A percentile compares a stretch with the other conserved stretches of the same genome.
These are phyloP conservation scores for Citrus glauca DNA, from an alignment of 345 rosid genomes.

Conservation along the genomic window DNA sequence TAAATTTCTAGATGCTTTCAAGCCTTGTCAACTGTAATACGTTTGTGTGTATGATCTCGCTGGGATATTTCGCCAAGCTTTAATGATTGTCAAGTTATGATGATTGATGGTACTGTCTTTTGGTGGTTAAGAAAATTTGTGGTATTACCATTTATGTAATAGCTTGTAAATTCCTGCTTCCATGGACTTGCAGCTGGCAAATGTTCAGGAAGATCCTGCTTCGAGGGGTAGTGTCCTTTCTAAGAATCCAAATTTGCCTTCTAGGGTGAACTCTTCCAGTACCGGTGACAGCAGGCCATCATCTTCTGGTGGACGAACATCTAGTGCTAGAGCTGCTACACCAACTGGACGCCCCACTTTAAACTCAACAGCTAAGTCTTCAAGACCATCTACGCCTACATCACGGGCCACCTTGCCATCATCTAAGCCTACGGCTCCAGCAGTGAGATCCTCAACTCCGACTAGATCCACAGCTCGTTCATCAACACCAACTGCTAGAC, in stretches of 20 bases:
- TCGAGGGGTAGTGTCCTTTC: constrained; percentile 29
- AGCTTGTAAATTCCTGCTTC: constrained; percentile 19
- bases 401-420: constrained; percentile 48
- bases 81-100: neutral
- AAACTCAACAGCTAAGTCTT: constrained; percentile 45
- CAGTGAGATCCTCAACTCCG: constrained; percentile 49
- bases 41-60: neutral
- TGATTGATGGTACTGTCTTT: neutral
- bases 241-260: constrained; percentile 34
- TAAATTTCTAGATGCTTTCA: neutral
- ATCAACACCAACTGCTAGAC: constrained; percentile 43
- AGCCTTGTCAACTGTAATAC: neutral
- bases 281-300: constrained; percentile 50
- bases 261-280: constrained; percentile 40
- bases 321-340: constrained; percentile 50
- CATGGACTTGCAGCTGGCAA: constrained; percentile 47
- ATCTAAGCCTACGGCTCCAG: constrained; percentile 35
- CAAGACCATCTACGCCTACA: constrained; percentile 79
- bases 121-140: constrained; percentile 1
- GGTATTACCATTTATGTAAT: constrained; percentile 10
- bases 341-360: constrained; percentile 56
- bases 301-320: constrained; percentile 52
- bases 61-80: neutral
- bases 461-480: constrained; percentile 40
- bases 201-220: constrained; percentile 46